Evolutionary conservation across 2,329 filamentous ascomycete species (phyloP).

Genomic region (Gaeumannomyces sp.): DNA sequence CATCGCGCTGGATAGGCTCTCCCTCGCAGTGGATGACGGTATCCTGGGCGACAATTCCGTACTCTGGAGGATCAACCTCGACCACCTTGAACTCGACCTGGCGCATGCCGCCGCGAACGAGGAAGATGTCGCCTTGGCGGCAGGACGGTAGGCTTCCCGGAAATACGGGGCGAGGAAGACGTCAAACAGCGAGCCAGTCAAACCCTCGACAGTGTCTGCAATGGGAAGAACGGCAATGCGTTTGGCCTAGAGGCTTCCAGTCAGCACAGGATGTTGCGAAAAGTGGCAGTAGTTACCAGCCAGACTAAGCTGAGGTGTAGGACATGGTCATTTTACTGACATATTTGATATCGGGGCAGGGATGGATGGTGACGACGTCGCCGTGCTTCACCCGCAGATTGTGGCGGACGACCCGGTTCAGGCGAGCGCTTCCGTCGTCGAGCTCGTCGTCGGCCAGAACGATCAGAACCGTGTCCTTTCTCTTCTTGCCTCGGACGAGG

Average conservation of each 20-base stretch:
- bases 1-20: slow-evolving; percentile 90
- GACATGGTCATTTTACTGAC: slow-evolving; percentile 46
- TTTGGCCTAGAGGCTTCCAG: slow-evolving; percentile 64
- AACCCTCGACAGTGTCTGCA: slow-evolving; percentile 93
- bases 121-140: slow-evolving; percentile 95
- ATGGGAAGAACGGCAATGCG: slow-evolving; percentile 97
- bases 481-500: slow-evolving; percentile 97
- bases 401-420: slow-evolving; percentile 98
- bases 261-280: background rate
- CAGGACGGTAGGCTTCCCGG: slow-evolving; percentile 95
- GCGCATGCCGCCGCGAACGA: slow-evolving; percentile 94
- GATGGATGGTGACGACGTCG: slow-evolving; percentile 93
- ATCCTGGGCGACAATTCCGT: slow-evolving; percentile 97
- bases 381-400: slow-evolving; percentile 98
- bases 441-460: slow-evolving; percentile 96
- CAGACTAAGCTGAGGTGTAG: background rate
- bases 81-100: slow-evolving; percentile 99
- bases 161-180: slow-evolving; percentile 99
- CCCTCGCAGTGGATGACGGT: slow-evolving; percentile 97
- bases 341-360: slow-evolving; percentile 99
- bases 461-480: slow-evolving; percentile 97
- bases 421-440: slow-evolving; percentile 91
- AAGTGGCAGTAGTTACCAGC: slow-evolving; percentile 6
- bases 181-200: slow-evolving; percentile 96
- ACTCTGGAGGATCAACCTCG: slow-evolving; percentile 96